Evolutionary conservation across 2,329 filamentous ascomycete genomes (phyloP).

Genomic region (Aspergillus quadricinctus): DNA sequence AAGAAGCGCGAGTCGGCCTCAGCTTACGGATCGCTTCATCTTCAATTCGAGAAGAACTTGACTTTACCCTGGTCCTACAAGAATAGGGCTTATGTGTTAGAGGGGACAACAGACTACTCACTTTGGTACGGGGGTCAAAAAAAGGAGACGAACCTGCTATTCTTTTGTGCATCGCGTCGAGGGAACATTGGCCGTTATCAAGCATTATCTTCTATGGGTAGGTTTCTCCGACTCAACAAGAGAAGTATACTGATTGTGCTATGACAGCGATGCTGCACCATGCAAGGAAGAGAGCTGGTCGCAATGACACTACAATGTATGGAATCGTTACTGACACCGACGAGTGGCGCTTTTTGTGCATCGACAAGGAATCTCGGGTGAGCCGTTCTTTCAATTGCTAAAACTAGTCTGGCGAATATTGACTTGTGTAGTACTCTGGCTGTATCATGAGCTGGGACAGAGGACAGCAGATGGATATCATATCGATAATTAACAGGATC

Average conservation of each 20-base stretch:
- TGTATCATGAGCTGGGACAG: not conserved
- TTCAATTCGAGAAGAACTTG: not conserved
- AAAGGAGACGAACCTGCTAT: not conserved
- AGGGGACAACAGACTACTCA: not conserved
- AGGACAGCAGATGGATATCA: not conserved
- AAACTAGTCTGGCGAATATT: not conserved
- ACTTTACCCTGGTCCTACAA: not conserved
- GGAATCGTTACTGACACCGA: not conserved
- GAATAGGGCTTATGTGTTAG: not conserved
- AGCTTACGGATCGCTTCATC: not conserved
- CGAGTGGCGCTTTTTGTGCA: not conserved
- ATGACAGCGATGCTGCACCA: not conserved
- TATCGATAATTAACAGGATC: not conserved
- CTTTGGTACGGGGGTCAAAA: not conserved
- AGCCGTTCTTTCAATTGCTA: not conserved
- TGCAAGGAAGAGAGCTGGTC: not conserved
- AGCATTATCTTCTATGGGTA: not conserved
- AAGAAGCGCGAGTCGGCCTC: not conserved
- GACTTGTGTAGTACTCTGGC: not conserved
- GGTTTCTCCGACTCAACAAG: not conserved
- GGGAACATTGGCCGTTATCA: not conserved
- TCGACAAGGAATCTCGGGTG: not conserved
- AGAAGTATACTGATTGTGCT: not conserved
- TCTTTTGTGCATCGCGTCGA: not conserved
- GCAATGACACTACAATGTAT: not conserved